Evolutionary conservation across 345 rosid genomes (phyloP), one percentile per base, ranked within the genome.

Genomic region (Iberis pinnata): DNA sequence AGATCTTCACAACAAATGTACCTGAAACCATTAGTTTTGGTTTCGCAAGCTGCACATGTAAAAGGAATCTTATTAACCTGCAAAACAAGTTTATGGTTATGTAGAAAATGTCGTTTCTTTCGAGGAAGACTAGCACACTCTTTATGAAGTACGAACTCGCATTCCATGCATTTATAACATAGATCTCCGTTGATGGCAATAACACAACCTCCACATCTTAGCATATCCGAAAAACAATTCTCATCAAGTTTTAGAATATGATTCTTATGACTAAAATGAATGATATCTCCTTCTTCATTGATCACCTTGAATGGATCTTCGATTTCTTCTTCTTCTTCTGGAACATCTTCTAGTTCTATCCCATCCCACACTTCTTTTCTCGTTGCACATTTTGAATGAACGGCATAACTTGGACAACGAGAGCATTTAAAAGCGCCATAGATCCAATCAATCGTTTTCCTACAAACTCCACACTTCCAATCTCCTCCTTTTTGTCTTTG

Each of bases 51-150:
- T 19, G 0, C 0, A 44, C 62, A 56, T 7, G 5, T 0, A 29
- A 29, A 26, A 5, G 6, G 2, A 29, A 6, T 17, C 1, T 16
- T 3, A 1, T 36, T 17, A 33, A 20, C 24, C 3, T 0, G 11
- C 8, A 24, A 44, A 10, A 8, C 16, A 2, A 58, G 44, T 25
- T 35, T 45, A 35, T 58, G 44, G 36, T 33, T 36, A 36, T 36
- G 43, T 3, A 58, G 0, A 0, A 36, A 12, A 58, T 58, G 44
- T 0, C 53, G 63, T 12, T 57, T 57, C 18, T 33, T 45, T 19
- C 63, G 36, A 46, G 63, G 45, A 24, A 58, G 49, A 55, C 8
- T 55, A n/a, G 49, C 60, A 18, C 60, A 55, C 0, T 8, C 18
- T 29, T 42, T 17, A 26, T 58, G 63, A 14, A 58, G 63, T 17